Evolutionary conservation across 805 yeast genomes (phyloP), one percentile per base, ranked within the genome.

Genomic region (Saturnispora halmiae): DNA sequence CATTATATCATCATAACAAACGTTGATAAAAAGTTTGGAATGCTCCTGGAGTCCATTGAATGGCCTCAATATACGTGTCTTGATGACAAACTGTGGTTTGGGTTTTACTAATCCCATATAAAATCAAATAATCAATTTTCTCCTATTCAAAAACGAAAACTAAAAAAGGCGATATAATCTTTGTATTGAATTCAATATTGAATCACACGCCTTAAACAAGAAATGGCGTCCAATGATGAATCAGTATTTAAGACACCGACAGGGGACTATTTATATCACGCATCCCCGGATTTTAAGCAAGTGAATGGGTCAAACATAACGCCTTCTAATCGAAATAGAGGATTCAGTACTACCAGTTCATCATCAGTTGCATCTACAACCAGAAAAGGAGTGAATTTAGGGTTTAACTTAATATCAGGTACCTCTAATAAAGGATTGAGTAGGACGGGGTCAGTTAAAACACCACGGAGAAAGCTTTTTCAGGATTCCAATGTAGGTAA

Each of bases 11-110:
- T 79, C 79, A 18, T 78, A 73, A 54, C 95, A 83, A 0, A 87
- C 65, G 56, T 88, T 88, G 36, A 88, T 67, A 56, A 88, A 88
- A 7, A 84, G 72, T 51, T 88, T 88, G 1, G 77, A 68, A 1
- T 68, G 71, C 25, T 50, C 50, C 19, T 54, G 51, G 45, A 43
- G 40, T 18, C 38, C 41, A 45, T 46, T 46, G 46, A 51, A 52
- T 19, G 65, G 59, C 14, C 64, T 61, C 18, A 68, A 57, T 2
- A 80, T 60, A 41, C 67, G 63, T 0, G 88, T 70, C 56, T 85
- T 85, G 28, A 83, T 68, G 18, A 82, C 95, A 59, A 82, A 84
- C 4, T 77, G 81, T 0, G 92, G 79, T 14, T 54, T 61, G 0
- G 95, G 94, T 8, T 60, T 38, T 3, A 58, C n/a, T n/a, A n/a